Evolutionary conservation across 2,329 filamentous ascomycete species (phyloP).

Genomic region (Emericellopsis atlantica): DNA sequence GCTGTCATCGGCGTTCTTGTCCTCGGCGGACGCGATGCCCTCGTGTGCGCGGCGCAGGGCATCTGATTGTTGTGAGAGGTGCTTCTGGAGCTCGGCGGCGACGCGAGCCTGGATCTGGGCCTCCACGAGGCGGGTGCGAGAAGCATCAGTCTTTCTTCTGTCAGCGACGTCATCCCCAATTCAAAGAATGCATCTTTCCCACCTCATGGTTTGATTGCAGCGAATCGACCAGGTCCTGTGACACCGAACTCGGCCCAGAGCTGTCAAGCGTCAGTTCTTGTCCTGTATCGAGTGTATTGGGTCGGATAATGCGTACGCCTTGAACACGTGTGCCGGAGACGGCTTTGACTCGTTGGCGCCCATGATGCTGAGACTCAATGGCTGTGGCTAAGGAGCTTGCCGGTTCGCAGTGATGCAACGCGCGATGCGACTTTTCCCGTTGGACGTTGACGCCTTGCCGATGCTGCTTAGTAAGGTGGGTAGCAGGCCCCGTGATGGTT

Average conservation of each 20-base stretch:
- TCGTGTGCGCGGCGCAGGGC: slow-evolving; percentile 58
- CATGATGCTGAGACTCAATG: slow-evolving; percentile 33
- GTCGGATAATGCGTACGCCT: slow-evolving; percentile 30
- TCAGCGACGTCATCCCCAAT: slow-evolving; percentile 3
- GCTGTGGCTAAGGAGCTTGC: slow-evolving; percentile 11
- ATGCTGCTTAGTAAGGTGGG: neutral
- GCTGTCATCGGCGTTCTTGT: slow-evolving; percentile 17
- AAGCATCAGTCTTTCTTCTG: slow-evolving; percentile 63
- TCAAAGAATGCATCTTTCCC: slow-evolving; percentile 12
- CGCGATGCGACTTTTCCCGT: slow-evolving; percentile 12
- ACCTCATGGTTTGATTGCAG: slow-evolving; percentile 82
- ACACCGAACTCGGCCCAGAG: slow-evolving; percentile 44
- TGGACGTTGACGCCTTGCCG: slow-evolving; percentile 18
- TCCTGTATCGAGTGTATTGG: neutral
- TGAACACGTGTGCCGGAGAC: slow-evolving; percentile 33
- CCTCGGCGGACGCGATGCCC: slow-evolving; percentile 49
- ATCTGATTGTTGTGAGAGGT: slow-evolving; percentile 57
- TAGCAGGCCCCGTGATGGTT: neutral
- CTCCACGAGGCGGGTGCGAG: slow-evolving; percentile 72
- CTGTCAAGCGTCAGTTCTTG: slow-evolving; percentile 12
- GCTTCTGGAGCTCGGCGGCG: slow-evolving; percentile 68
- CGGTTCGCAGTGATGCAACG: slow-evolving; percentile 5
- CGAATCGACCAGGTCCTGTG: slow-evolving; percentile 68
- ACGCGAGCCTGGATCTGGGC: slow-evolving; percentile 83
- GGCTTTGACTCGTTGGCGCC: slow-evolving; percentile 45